Evolutionary conservation across 2,329 filamentous ascomycete species (phyloP), one percentile per base, ranked within the genome.

Genomic region (Nothopassalora personata): DNA sequence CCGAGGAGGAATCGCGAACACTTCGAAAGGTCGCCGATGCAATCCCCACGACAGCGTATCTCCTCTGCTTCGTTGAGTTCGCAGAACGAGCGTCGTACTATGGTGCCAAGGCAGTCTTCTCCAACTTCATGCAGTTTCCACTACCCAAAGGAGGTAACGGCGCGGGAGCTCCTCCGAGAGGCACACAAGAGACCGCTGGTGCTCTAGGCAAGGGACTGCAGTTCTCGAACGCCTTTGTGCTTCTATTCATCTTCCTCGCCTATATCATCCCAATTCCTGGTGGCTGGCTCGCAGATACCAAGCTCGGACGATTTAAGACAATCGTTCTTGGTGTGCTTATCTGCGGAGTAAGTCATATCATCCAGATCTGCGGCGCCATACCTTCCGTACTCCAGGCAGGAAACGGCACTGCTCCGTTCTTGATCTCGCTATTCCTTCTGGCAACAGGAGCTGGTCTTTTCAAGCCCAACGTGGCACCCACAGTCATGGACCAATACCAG

Each of bases 371-470:
- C 53, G 64, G 61, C 31, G 65, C 64, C 6, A 60, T 66, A 10
- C 66, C 66, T n/a, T 56, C 58, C 9, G 58, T 68, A 1, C 60
- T 68, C 6, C 58, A 63, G 13, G 62, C 57, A 39, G 62, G 63
- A 4, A 60, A 66, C 39, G 66, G 60, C 13, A 55, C 61, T 36
- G 64, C 61, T 9, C 66, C 66, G 5, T 67, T 67, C 51, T 87
- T 90, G 86, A 79, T 85, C 63, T 87, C 87, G 0, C 76, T 90
- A 5, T 64, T 71, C 54, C 53, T 70, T 11, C 61, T 71, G n/a
- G 69, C 67, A 27, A 71, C 88, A 27, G 88, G 88, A 51, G 88
- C 87, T 1, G 88, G 88, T 61, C 86, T 88, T 66, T 90, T 91
- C 82, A 92, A 92, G 78, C 83, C 87, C 63, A 92, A 91, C 69